phyloP scores from a whole-genome alignment of 2,329 filamentous ascomycete genomes.

The Cladosporium sp. region DNA sequence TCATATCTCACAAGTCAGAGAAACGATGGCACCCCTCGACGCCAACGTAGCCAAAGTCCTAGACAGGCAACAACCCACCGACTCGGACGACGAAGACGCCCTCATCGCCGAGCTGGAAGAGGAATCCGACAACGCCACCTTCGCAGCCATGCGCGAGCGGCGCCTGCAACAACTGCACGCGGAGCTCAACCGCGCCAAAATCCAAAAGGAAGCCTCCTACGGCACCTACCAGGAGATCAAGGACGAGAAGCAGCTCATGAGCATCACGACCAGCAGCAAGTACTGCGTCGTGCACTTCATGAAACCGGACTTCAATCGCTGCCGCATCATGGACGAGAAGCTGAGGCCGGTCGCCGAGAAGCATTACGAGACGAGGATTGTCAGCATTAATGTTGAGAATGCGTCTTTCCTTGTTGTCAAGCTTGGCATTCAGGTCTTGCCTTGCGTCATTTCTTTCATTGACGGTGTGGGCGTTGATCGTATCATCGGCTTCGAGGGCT shows the following conservation, averaged over 20 bases:
- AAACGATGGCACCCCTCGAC: conserved; percentile 44
- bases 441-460: conserved; percentile 55
- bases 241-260: conserved; percentile 55
- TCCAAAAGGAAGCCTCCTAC: conserved; percentile 38
- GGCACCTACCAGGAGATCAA: conserved; percentile 54
- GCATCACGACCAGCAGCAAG: conserved; percentile 56
- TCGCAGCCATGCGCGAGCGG: conserved; percentile 53
- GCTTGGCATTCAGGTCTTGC: conserved; percentile 54
- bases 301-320: conserved; percentile 60
- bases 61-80: conserved; percentile 38
- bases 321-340: conserved; percentile 58
- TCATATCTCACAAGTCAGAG: no score
- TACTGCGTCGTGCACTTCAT: conserved; percentile 60
- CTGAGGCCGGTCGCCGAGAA: conserved; percentile 52
- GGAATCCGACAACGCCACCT: conserved; percentile 49
- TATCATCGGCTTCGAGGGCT: conserved; percentile 56
- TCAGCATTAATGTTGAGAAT: conserved; percentile 57
- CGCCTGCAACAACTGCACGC: conserved; percentile 55
- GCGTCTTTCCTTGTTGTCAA: conserved; percentile 57
- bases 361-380: conserved; percentile 56
- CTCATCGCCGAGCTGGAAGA: conserved; percentile 56
- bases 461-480: conserved; percentile 53
- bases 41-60: conserved; percentile 49
- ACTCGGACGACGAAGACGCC: conserved; percentile 56
- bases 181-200: conserved; percentile 51